Evolutionary conservation across 83 land plant genomes (phyloP).

Genomic region (Larix sibirica): DNA sequence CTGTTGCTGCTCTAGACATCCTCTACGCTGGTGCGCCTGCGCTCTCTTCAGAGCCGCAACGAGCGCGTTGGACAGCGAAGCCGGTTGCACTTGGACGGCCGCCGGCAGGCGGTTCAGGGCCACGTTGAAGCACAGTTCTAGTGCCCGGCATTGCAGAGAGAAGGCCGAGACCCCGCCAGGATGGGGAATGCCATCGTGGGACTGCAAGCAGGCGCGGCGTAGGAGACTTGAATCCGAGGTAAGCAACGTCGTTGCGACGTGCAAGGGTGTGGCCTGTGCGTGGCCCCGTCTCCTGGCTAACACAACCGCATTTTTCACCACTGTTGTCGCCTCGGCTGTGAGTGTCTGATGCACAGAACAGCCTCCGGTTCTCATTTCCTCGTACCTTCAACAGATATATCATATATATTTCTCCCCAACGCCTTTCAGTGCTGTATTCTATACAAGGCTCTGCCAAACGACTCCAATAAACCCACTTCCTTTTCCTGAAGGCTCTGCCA

Average conservation of each 20-base stretch:
- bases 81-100: constrained; percentile 29
- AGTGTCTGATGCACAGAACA: constrained; percentile 79
- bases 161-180: constrained; percentile 10
- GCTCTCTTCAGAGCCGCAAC: constrained; percentile 85
- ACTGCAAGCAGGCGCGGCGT: constrained; percentile 72
- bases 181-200: constrained; percentile 43
- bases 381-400: no score
- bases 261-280: constrained; percentile 94
- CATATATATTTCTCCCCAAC: no score
- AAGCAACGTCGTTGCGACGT: constrained; percentile 83
- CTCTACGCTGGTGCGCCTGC: constrained; percentile 80
- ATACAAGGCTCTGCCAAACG: no score
- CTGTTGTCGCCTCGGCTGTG: constrained; percentile 74
- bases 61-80: constrained; percentile 65
- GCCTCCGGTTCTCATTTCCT: constrained; percentile 76
- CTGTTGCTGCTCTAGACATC: constrained; percentile 60
- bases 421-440: no score
- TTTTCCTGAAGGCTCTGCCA: no score
- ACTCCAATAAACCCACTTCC: no score
- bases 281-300: constrained; percentile 84
- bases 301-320: constrained; percentile 68
- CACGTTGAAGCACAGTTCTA: constrained; percentile 80
- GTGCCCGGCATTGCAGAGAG: constrained; percentile 62
- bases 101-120: constrained; percentile 71
- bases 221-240: constrained; percentile 34